A percentile compares a stretch with the other conserved stretches of the same genome.
Conservation (phyloP, 1,284 basidiomycete genomes). For the Hymenochaete sp. region DNA sequence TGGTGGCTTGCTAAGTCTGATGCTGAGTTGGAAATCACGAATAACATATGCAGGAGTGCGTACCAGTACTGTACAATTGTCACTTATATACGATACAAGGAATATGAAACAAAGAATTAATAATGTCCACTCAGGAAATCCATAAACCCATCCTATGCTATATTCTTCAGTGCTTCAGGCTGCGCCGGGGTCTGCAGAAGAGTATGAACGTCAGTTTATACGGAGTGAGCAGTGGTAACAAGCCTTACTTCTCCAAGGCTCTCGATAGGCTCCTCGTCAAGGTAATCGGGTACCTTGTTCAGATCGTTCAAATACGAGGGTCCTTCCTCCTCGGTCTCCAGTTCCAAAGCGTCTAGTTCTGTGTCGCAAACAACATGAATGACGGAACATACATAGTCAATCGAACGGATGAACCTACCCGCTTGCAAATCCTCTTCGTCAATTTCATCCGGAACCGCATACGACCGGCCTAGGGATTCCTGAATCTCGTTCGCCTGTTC, state of each 20-base stretch:
- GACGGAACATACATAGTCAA: not conserved
- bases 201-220: conserved; percentile 13
- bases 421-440: conserved; percentile 98
- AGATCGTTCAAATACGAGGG: conserved; percentile 80
- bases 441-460: conserved; percentile 94
- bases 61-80: too few species aligned
- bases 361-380: conserved; percentile 12
- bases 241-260: conserved; percentile 43
- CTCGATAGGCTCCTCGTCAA: conserved; percentile 78
- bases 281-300: conserved; percentile 81
- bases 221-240: not conserved
- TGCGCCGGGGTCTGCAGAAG: conserved; percentile 29
- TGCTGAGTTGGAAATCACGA: too few species aligned
- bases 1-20: too few species aligned
- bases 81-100: too few species aligned
- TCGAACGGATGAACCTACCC: conserved; percentile 60
- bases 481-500: conserved; percentile 98
- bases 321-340: conserved; percentile 85
- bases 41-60: too few species aligned
- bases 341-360: conserved; percentile 85
- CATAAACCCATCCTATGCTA: too few species aligned
- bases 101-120: too few species aligned
- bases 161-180: conserved; percentile 51
- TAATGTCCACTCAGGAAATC: too few species aligned
- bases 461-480: conserved; percentile 87